These are phyloP conservation scores for Venturia pyrina DNA, from an alignment of 2,329 filamentous ascomycete genomes.

Conservation along the genomic window DNA sequence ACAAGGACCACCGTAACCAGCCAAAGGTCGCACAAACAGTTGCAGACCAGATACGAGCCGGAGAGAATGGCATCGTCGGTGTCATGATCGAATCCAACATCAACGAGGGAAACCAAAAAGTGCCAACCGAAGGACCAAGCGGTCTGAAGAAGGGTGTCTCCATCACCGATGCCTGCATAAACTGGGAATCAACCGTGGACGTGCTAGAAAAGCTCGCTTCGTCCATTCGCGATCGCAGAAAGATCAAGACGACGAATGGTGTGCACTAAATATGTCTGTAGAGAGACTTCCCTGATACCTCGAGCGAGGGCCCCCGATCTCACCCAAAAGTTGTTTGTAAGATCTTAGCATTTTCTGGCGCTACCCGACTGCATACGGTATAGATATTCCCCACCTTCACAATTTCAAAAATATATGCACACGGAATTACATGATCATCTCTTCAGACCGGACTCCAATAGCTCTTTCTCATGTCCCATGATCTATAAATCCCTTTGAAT, in stretches of 20 bases:
- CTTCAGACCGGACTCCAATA: not conserved
- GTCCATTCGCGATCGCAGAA: constrained; percentile 68
- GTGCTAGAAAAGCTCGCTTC: constrained; percentile 78
- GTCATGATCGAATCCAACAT: constrained; percentile 99
- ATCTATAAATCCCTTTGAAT: not conserved
- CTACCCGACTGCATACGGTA: not conserved
- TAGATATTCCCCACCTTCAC: not conserved
- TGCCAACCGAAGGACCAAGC: constrained; percentile 68
- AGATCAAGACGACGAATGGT: constrained; percentile 19
- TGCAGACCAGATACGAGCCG: constrained; percentile 74
- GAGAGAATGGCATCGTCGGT: constrained; percentile 81
- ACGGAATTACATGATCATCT: not conserved
- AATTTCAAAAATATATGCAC: not conserved
- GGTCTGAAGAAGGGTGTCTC: constrained; percentile 80
- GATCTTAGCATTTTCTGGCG: not conserved
- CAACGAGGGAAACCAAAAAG: constrained; percentile 70
- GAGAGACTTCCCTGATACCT: not conserved
- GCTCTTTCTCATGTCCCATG: not conserved
- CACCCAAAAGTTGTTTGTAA: not conserved
- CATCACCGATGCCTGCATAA: constrained; percentile 93
- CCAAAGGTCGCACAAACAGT: constrained; percentile 79
- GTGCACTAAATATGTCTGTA: not conserved
- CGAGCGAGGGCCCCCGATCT: not conserved
- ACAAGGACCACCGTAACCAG: constrained; percentile 96
- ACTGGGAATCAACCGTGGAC: constrained; percentile 76